Evolutionary conservation across 1,284 basidiomycete species (phyloP).

Genomic region (Cryptococcus sp.): DNA sequence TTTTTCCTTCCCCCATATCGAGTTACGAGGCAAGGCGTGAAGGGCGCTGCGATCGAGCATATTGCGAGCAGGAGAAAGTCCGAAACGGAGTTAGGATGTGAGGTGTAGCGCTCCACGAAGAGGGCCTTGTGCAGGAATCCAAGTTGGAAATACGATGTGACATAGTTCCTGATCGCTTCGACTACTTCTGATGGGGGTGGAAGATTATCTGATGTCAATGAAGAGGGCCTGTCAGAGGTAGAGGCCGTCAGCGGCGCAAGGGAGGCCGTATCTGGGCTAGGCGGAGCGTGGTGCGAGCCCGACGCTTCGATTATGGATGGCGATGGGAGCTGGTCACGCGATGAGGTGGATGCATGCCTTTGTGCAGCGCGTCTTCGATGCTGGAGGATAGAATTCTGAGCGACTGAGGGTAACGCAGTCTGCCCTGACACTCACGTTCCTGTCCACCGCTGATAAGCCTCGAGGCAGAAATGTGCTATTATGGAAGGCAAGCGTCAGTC

Average conservation of each 20-base stretch:
- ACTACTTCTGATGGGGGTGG: conserved; percentile 11
- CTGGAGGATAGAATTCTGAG: background rate
- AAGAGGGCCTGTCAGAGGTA: background rate
- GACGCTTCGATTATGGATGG: too few relatives aligned
- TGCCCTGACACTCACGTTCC: conserved; percentile 5
- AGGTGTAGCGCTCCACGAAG: conserved; percentile 21
- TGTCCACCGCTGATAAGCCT: conserved; percentile 9
- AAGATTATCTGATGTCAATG: background rate
- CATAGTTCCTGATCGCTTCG: conserved; percentile 16
- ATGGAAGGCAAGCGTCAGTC: too few relatives aligned
- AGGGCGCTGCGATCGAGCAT: conserved; percentile 23
- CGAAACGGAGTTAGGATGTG: conserved; percentile 8
- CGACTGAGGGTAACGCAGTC: background rate
- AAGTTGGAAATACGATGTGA: conserved; percentile 20
- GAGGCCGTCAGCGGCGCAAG: background rate
- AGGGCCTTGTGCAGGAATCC: conserved; percentile 21
- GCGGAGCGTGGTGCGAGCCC: background rate
- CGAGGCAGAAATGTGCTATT: conserved; percentile 12
- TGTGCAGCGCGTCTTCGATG: background rate
- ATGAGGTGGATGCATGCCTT: background rate
- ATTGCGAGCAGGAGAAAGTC: conserved; percentile 20
- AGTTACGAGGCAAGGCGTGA: conserved; percentile 13
- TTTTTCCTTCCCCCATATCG: conserved; percentile 19
- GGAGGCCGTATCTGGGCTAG: conserved; percentile 1
- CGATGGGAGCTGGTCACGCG: background rate